A percentile compares a stretch with the other conserved stretches of the same genome.
phyloP scores from a whole-genome alignment of 495 filamentous ascomycete species.

The Penicillium diatomitis region DNA sequence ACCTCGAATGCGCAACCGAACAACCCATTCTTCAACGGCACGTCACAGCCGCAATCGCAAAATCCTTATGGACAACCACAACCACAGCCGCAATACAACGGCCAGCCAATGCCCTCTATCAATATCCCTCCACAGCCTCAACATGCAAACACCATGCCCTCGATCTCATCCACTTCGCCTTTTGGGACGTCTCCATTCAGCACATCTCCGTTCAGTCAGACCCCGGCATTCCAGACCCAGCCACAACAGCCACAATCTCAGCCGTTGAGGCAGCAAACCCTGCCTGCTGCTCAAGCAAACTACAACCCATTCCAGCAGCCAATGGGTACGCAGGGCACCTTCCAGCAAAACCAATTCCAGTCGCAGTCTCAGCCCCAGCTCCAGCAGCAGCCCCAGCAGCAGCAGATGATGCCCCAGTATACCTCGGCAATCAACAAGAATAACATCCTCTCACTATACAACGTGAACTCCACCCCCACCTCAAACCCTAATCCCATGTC shows the following conservation, averaged over 20 bases:
- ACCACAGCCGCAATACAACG: conserved; percentile 9
- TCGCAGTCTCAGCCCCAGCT: conserved; percentile 15
- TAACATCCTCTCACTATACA: conserved; percentile 82
- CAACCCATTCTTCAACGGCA: conserved; percentile 48
- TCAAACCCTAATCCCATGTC: conserved; percentile 10
- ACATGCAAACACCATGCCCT: conserved; percentile 38
- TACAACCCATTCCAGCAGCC: conserved; percentile 32
- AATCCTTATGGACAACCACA: conserved; percentile 14
- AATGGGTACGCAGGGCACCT: conserved; percentile 19
- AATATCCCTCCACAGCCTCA: conserved; percentile 19
- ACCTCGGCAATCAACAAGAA: conserved; percentile 60
- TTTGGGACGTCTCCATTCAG: conserved; percentile 28
- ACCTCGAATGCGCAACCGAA: conserved; percentile 20
- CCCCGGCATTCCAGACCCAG: conserved; percentile 28
- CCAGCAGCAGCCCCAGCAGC: conserved; percentile 7
- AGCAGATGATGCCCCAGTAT: conserved; percentile 33
- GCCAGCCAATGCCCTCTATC: conserved; percentile 23
- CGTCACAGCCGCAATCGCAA: conserved; percentile 17
- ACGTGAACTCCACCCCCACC: conserved; percentile 59
- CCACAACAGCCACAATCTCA: conserved; percentile 21
- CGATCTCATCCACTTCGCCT: conserved; percentile 23
- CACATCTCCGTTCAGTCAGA: conserved; percentile 27
- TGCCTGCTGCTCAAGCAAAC: conserved; percentile 16
- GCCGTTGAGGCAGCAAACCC: conserved; percentile 21
- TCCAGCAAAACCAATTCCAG: conserved; percentile 15